Evolutionary conservation across 768 basidiomycete species (phyloP), one percentile per base, ranked within the genome.

Genomic region (Lentinula edodes): DNA sequence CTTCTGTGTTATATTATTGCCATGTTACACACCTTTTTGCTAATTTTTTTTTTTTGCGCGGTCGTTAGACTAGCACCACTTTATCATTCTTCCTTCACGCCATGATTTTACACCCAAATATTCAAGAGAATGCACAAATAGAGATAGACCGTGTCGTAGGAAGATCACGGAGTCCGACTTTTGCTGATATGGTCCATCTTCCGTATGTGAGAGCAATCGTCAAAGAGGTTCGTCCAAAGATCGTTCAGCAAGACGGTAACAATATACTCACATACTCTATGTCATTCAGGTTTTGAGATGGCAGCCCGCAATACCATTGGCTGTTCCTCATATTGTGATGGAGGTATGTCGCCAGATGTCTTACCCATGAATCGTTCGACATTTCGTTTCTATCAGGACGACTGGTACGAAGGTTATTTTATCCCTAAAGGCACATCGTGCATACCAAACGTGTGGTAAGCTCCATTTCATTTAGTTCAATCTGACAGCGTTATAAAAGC

Each of bases 101-200:
- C 10, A 52, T 60, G 59, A 18, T 43, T 3, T 18, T 41, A 8
- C n/a, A 60, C 34, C 59, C 59, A n/a, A 18, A 60, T 39, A 48
- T 60, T 20, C 59, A 60, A 28, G 10, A 23, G 10, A 8, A 52
- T 7, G 59, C 59, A n/a, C 59, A 60, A n/a, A 4, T 10, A 2
- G 59, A 60, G 35, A 23, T 60, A 20, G 59, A 60, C 32, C 39
- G 38, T 10, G 51, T 60, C 16, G 59, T 60, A 12, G 59, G 59
- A 32, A 50, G 51, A 41, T 38, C 59, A 12, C 35, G 59, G n/a
- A 41, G 16, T 2, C 59, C 59, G 34, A 50, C 50, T n/a, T 60
- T 53, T 32, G 48, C 36, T 43, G 59, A 60, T 32, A 52, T 52
- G 48, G 51, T 18, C 10, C 59, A 60, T 28, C 41, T 60, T 38